phyloP scores from a whole-genome alignment of 352 stramenopile genomes.

The Saprolegnia diclina region DNA sequence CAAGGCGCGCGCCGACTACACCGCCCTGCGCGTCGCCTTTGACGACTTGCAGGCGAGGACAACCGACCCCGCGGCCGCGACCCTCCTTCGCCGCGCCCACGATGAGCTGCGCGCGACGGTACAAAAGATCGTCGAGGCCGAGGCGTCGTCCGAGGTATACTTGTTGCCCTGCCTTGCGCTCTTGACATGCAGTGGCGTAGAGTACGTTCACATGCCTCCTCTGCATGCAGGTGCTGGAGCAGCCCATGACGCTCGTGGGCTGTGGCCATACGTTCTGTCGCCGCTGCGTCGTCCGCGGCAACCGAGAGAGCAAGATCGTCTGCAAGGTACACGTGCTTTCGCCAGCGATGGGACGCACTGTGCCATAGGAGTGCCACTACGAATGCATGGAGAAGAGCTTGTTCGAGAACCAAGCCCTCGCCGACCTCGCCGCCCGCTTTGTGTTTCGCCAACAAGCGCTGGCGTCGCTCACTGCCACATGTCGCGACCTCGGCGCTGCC shows the following conservation, averaged over 20 bases:
- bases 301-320: slow-evolving; percentile 37
- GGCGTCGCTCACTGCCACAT: slow-evolving; percentile 57
- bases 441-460: slow-evolving; percentile 69
- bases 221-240: slow-evolving; percentile 57
- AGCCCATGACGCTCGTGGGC: slow-evolving; percentile 57
- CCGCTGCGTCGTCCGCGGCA: slow-evolving; percentile 34
- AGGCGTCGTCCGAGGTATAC: slow-evolving; percentile 49
- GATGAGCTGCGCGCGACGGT: slow-evolving; percentile 64
- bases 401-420: slow-evolving; percentile 62
- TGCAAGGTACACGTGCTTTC: slow-evolving; percentile 37
- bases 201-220: slow-evolving; percentile 70
- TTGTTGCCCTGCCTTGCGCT: too few species aligned
- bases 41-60: slow-evolving; percentile 31
- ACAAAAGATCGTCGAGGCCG: slow-evolving; percentile 54
- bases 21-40: slow-evolving; percentile 11
- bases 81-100: slow-evolving; percentile 51
- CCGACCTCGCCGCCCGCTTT: slow-evolving; percentile 64
- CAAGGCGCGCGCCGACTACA: slow-evolving; percentile 7
- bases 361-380: slow-evolving; percentile 32
- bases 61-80: slow-evolving; percentile 44
- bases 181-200: not conserved
- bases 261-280: slow-evolving; percentile 72
- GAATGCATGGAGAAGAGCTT: slow-evolving; percentile 34
- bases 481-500: slow-evolving; percentile 56
- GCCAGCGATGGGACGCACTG: not conserved